phyloP scores from a whole-genome alignment of 176 grass and related monocot species.

The Avena sativa region DNA sequence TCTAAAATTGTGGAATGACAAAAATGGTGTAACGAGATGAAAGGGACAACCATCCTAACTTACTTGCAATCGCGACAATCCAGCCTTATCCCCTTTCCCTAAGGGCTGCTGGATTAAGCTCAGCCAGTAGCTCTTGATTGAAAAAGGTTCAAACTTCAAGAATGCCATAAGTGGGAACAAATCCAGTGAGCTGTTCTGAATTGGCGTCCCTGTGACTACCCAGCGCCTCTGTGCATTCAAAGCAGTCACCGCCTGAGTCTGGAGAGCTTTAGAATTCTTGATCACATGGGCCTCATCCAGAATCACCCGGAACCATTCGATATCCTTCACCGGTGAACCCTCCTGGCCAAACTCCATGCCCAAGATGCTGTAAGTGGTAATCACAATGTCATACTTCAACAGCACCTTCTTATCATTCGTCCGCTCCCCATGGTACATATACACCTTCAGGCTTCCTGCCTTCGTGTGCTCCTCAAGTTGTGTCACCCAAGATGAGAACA shows the following conservation, averaged over 20 bases:
- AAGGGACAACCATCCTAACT: slow-evolving; percentile 12
- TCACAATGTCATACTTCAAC: slow-evolving; percentile 82
- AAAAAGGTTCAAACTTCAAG: slow-evolving; percentile 82
- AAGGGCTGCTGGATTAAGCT: slow-evolving; percentile 79
- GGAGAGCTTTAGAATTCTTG: slow-evolving; percentile 78
- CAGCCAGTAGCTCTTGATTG: slow-evolving; percentile 85
- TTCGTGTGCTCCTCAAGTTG: slow-evolving; percentile 86
- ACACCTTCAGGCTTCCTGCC: slow-evolving; percentile 73
- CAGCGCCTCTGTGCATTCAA: slow-evolving; percentile 82
- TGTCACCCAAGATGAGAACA: slow-evolving; percentile 93
- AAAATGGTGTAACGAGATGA: slow-evolving; percentile 15
- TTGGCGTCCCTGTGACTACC: slow-evolving; percentile 90
- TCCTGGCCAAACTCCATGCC: slow-evolving; percentile 65
- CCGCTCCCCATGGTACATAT: slow-evolving; percentile 85
- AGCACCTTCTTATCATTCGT: slow-evolving; percentile 65
- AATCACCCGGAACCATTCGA: slow-evolving; percentile 83
- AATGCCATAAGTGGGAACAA: slow-evolving; percentile 87
- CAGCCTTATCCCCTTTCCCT: slow-evolving; percentile 56
- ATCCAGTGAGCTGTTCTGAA: slow-evolving; percentile 94
- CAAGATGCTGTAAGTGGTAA: slow-evolving; percentile 78
- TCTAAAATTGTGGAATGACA: neutral
- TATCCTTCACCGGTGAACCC: slow-evolving; percentile 69
- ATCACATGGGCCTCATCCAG: slow-evolving; percentile 95
- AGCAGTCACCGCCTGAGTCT: slow-evolving; percentile 88
- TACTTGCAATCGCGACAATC: slow-evolving; percentile 79